These are phyloP conservation scores for Simmondsia chinensis DNA, from an alignment of 148 eudicot species.

Conservation along the genomic window DNA sequence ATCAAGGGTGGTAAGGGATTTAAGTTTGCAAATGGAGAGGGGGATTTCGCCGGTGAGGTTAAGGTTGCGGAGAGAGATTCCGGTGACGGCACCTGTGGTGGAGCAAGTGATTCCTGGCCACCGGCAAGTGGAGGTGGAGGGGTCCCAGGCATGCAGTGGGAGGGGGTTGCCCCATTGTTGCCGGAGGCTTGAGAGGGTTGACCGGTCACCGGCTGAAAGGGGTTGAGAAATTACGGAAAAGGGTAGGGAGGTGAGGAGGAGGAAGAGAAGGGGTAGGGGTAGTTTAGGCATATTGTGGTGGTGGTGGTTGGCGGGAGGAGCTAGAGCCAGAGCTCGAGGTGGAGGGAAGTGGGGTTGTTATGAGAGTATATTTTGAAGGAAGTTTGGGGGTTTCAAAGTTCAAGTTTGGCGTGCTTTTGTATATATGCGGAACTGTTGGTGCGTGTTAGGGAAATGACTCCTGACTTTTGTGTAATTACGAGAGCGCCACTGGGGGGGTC, in stretches of 20 bases:
- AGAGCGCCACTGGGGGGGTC: no score
- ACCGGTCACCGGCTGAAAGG: conserved; percentile 24
- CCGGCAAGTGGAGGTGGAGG: conserved; percentile 39
- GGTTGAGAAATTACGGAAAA: conserved; percentile 46
- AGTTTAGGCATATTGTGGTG: conserved; percentile 19
- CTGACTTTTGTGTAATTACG: no score
- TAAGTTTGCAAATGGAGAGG: conserved; percentile 42
- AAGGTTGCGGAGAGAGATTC: conserved; percentile 7
- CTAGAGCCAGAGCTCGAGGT: no score
- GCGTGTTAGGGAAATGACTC: no score
- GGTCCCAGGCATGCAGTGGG: conserved; percentile 33
- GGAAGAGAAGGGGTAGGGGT: conserved; percentile 10
- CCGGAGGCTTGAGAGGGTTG: conserved; percentile 41
- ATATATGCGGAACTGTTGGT: no score
- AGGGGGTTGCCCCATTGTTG: conserved; percentile 37
- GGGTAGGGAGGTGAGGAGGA: conserved; percentile 30
- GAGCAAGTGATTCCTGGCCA: conserved; percentile 62
- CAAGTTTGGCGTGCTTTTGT: no score
- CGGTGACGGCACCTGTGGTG: conserved; percentile 26
- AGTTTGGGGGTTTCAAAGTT: no score
- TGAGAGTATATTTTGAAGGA: no score
- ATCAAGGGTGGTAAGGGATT: conserved; percentile 29
- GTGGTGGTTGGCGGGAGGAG: no score
- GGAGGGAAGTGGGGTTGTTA: no score
- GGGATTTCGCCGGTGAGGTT: conserved; percentile 30